These are phyloP conservation scores for Hypholoma sublateritium DNA, from an alignment of 768 basidiomycete genomes.

Conservation along the genomic window DNA sequence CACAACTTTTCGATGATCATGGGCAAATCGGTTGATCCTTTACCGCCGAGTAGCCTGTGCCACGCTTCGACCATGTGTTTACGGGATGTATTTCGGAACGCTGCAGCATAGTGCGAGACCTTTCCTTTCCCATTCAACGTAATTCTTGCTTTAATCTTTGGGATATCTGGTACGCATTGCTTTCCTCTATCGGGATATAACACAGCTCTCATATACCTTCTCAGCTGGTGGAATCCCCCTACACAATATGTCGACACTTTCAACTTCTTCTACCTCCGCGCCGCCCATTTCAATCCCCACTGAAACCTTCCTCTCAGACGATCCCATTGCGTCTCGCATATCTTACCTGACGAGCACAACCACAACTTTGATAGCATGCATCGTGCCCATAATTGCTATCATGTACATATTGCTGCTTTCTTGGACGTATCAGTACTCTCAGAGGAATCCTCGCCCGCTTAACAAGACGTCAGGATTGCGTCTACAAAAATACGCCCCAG, in stretches of 20 bases:
- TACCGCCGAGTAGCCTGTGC: too few relatives aligned
- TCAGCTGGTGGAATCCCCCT: neutral
- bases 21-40: too few relatives aligned
- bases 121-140: too few relatives aligned
- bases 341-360: conserved; percentile 34
- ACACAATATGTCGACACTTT: neutral
- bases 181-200: too few relatives aligned
- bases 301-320: conserved; percentile 4
- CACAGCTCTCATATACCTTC: too few relatives aligned
- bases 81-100: too few relatives aligned
- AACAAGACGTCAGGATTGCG: conserved; percentile 49
- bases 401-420: conserved; percentile 53
- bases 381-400: conserved; percentile 34
- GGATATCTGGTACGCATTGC: too few relatives aligned
- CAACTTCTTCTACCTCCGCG: neutral
- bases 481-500: conserved; percentile 51
- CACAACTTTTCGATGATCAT: too few relatives aligned
- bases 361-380: conserved; percentile 35
- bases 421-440: conserved; percentile 46
- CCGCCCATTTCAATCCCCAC: neutral
- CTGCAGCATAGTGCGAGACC: too few relatives aligned
- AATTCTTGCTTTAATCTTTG: too few relatives aligned
- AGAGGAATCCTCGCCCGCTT: conserved; percentile 43
- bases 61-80: too few relatives aligned
- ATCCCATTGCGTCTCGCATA: conserved; percentile 14